Evolutionary conservation across 768 basidiomycete genomes (phyloP).

Genomic region (Ephemerocybe angulata): DNA sequence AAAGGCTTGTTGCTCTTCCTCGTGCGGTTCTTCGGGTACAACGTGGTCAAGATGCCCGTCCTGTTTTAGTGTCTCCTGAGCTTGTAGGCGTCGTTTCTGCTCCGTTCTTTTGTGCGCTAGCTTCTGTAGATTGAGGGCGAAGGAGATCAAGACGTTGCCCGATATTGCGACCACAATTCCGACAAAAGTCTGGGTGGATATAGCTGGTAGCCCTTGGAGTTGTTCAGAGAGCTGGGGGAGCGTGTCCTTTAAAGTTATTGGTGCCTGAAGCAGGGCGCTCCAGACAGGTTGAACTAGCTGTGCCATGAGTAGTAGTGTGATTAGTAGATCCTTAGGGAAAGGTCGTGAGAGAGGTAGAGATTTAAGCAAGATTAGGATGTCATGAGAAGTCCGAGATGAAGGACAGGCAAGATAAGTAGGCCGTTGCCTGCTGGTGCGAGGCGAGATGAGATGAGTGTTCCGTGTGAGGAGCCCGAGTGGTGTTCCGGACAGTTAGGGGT

Average conservation of each 20-base stretch:
- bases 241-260: no score
- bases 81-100: conserved; percentile 16
- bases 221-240: no score
- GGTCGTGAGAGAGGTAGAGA: neutral
- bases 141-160: conserved; percentile 85
- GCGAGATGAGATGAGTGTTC: neutral
- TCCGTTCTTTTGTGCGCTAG: conserved; percentile 74
- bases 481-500: no score
- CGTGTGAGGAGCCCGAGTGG: no score
- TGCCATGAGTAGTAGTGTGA: neutral
- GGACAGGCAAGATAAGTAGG: neutral
- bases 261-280: neutral
- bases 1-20: conserved; percentile 5
- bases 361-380: neutral
- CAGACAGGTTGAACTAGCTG: neutral
- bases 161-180: conserved; percentile 81
- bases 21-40: neutral
- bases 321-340: neutral
- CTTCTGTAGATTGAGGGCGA: conserved; percentile 92
- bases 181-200: conserved; percentile 55
- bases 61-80: neutral
- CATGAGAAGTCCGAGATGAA: neutral
- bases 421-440: neutral
- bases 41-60: neutral
- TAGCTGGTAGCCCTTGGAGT: no score